Evolutionary conservation across 2,329 filamentous ascomycete species (phyloP).

Genomic region (Neopestalotiopsis rosae): DNA sequence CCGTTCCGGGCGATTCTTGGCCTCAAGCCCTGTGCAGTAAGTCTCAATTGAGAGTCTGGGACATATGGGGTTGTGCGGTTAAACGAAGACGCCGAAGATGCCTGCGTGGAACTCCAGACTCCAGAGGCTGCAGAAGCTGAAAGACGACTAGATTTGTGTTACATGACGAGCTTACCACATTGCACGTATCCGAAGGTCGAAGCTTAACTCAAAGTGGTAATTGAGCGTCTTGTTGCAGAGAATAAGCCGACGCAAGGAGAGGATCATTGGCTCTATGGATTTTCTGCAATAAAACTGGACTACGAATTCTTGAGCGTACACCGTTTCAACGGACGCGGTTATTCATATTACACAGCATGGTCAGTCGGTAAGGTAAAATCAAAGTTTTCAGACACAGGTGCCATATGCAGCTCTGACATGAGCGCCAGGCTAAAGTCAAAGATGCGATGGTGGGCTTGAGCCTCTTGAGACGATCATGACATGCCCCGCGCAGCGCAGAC

Average conservation of each 20-base stretch:
- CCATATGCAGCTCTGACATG: conserved; percentile 2
- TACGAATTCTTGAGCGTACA: background rate
- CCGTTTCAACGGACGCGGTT: background rate
- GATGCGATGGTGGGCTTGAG: background rate
- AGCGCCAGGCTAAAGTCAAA: background rate
- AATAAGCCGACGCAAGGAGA: background rate
- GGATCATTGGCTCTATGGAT: background rate
- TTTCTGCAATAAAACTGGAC: background rate
- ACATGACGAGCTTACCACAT: conserved; percentile 4
- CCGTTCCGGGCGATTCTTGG: background rate
- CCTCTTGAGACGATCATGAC: conserved; percentile 5
- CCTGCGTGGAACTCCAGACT: background rate
- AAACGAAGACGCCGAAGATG: background rate
- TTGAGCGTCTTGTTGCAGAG: background rate
- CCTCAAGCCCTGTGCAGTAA: background rate
- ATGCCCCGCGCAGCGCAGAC: conserved; percentile 1
- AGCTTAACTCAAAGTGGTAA: background rate
- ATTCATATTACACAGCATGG: background rate
- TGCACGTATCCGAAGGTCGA: background rate
- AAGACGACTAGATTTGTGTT: background rate
- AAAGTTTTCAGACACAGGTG: background rate
- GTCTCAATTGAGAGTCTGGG: background rate
- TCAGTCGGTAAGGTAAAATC: background rate
- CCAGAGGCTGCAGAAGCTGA: conserved; percentile 1
- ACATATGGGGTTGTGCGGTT: background rate